A percentile compares a stretch with the other conserved stretches of the same genome.
Conservation (phyloP, 1,284 basidiomycete genomes). For the Cutaneotrichosporon sp. region DNA sequence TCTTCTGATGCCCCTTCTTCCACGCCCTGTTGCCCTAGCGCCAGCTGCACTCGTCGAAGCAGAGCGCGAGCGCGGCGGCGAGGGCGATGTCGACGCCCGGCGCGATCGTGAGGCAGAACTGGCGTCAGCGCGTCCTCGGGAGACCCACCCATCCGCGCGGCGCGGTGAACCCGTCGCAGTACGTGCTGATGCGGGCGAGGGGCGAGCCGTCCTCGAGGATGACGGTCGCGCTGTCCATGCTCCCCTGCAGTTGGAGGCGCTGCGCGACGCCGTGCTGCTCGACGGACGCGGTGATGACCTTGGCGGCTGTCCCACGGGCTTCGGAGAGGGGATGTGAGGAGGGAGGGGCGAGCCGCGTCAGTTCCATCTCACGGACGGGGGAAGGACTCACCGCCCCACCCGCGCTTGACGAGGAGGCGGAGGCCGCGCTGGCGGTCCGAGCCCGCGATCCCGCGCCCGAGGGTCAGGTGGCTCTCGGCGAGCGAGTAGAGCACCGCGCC, state of each 20-base stretch:
- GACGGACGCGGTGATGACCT: not conserved
- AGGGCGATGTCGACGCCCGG: not conserved
- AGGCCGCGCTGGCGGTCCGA: not conserved
- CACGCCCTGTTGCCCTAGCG: too few relatives aligned
- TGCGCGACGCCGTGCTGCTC: not conserved
- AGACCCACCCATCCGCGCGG: not conserved
- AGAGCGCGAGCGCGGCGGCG: not conserved
- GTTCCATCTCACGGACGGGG: not conserved
- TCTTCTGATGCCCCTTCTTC: too few relatives aligned
- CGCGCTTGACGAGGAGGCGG: not conserved
- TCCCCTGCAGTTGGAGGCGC: not conserved
- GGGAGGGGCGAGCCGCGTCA: too few relatives aligned
- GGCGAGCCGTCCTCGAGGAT: constrained; percentile 1
- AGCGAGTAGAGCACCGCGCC: not conserved
- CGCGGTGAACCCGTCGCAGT: not conserved
- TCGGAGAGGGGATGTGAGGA: too few relatives aligned
- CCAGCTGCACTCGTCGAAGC: constrained; percentile 4
- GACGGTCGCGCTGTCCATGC: not conserved
- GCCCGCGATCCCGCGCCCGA: not conserved
- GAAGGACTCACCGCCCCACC: not conserved
- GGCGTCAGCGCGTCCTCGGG: not conserved
- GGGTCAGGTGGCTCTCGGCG: not conserved
- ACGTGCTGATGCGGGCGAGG: not conserved
- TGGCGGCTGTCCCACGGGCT: too few relatives aligned
- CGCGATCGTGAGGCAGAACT: not conserved